These are phyloP conservation scores for Ascochyta viciae-villosae DNA, from an alignment of 2,329 filamentous ascomycete genomes.

Conservation along the genomic window DNA sequence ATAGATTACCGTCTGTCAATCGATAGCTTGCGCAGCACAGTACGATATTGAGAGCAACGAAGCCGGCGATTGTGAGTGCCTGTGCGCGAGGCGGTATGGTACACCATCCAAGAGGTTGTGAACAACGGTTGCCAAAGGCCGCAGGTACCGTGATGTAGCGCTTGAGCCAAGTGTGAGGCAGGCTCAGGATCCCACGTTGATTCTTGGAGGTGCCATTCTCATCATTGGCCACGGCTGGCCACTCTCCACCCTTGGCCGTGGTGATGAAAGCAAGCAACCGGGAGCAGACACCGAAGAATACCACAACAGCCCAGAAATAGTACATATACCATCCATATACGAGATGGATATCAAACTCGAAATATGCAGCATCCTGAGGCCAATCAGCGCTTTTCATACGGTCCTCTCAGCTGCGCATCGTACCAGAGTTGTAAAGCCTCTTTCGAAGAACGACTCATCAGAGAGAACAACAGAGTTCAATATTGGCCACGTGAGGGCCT, in stretches of 20 bases:
- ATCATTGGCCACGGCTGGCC: slow-evolving; percentile 4
- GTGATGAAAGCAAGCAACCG: slow-evolving; percentile 31
- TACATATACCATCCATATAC: slow-evolving; percentile 44
- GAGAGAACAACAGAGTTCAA: slow-evolving; percentile 32
- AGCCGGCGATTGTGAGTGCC: slow-evolving; percentile 53
- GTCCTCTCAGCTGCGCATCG: background rate
- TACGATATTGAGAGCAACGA: slow-evolving; percentile 54
- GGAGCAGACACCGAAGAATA: slow-evolving; percentile 32
- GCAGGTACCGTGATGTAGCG: slow-evolving; percentile 53
- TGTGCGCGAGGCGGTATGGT: slow-evolving; percentile 59
- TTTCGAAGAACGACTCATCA: slow-evolving; percentile 29
- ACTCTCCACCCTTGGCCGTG: background rate
- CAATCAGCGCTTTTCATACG: background rate
- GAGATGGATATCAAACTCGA: slow-evolving; percentile 39
- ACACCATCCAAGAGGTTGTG: slow-evolving; percentile 52
- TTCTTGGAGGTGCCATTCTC: background rate
- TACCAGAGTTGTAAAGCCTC: slow-evolving; percentile 42
- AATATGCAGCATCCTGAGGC: slow-evolving; percentile 35
- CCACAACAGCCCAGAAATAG: slow-evolving; percentile 41
- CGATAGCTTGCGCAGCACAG: slow-evolving; percentile 56
- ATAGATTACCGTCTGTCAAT: slow-evolving; percentile 56
- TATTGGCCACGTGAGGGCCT: slow-evolving; percentile 27
- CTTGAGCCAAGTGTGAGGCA: slow-evolving; percentile 27
- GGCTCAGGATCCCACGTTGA: background rate
- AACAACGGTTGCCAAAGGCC: slow-evolving; percentile 52